Evolutionary conservation across 257 asterid species (phyloP).

Genomic region (Nicotiana attenuata): DNA sequence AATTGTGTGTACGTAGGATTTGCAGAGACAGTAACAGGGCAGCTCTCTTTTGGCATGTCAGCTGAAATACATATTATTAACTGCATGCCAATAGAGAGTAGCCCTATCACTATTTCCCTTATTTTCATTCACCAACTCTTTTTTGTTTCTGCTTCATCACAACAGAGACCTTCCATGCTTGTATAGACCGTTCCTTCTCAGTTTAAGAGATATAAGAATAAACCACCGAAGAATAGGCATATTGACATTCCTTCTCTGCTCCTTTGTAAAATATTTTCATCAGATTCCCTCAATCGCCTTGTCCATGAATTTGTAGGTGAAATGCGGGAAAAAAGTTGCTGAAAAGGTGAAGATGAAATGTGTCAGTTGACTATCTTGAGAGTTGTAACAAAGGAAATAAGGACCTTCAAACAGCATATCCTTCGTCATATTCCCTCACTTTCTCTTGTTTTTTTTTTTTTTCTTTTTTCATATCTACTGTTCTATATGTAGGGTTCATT

Average conservation of each 20-base stretch:
- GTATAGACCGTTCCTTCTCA: not conserved
- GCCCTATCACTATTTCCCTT: slow-evolving; percentile 34
- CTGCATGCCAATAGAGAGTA: slow-evolving; percentile 45
- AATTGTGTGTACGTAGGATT: not conserved
- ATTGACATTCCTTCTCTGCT: slow-evolving; percentile 20
- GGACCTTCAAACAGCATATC: slow-evolving; percentile 21
- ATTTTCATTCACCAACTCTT: not conserved
- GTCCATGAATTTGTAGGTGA: slow-evolving; percentile 11
- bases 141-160: not conserved
- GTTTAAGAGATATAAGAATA: slow-evolving; percentile 21
- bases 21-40: slow-evolving; percentile 45
- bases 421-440: slow-evolving; percentile 17
- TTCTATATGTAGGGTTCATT: not conserved
- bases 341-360: not conserved
- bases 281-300: slow-evolving; percentile 21
- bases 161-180: not conserved
- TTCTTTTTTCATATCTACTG: not conserved
- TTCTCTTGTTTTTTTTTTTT: too few relatives aligned
- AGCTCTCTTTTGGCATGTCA: slow-evolving; percentile 63
- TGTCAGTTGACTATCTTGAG: not conserved
- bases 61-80: too few relatives aligned
- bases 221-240: slow-evolving; percentile 32
- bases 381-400: not conserved
- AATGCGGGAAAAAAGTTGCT: not conserved
- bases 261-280: not conserved